These are phyloP conservation scores for Pelargonium hybrid DNA, from an alignment of 441 rosid genomes.

Conservation along the genomic window DNA sequence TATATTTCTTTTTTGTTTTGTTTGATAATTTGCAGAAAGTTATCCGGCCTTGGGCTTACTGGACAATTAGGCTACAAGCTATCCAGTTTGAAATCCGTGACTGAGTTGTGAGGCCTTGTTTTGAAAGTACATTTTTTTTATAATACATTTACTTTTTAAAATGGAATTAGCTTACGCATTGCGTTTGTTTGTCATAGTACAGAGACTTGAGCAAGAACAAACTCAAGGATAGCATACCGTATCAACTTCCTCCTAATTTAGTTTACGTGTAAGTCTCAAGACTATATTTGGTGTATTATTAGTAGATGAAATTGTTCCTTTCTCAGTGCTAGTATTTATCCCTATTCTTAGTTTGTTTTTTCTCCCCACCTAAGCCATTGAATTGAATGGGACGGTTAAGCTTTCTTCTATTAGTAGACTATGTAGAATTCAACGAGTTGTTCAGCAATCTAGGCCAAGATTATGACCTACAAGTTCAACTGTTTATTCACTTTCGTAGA, in stretches of 20 bases:
- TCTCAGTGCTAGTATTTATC: not conserved
- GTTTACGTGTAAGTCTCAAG: slow-evolving; percentile 41
- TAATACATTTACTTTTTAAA: not conserved
- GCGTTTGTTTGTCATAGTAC: slow-evolving; percentile 38
- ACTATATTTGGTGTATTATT: not conserved
- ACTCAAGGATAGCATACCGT: slow-evolving; percentile 66
- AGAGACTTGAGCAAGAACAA: slow-evolving; percentile 89
- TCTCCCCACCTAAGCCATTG: not conserved
- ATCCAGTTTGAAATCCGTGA: slow-evolving; percentile 65
- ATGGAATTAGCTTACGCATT: slow-evolving; percentile 19
- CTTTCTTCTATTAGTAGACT: not conserved
- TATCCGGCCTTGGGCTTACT: slow-evolving; percentile 55
- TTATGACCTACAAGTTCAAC: not conserved
- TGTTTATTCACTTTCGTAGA: not conserved
- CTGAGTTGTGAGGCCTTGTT: slow-evolving; percentile 51
- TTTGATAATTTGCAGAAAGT: slow-evolving; percentile 34
- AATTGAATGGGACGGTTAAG: not conserved
- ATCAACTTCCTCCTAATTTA: slow-evolving; percentile 81
- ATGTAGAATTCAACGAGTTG: not conserved
- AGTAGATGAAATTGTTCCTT: not conserved
- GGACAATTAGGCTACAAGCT: slow-evolving; percentile 84
- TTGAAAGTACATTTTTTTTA: slow-evolving; percentile 4
- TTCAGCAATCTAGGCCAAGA: not conserved
- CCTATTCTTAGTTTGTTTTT: not conserved
- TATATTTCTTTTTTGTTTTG: not conserved